Evolutionary conservation across 306 rosid species (phyloP), one percentile per base, ranked within the genome.

Genomic region (Vigna hirtella): DNA sequence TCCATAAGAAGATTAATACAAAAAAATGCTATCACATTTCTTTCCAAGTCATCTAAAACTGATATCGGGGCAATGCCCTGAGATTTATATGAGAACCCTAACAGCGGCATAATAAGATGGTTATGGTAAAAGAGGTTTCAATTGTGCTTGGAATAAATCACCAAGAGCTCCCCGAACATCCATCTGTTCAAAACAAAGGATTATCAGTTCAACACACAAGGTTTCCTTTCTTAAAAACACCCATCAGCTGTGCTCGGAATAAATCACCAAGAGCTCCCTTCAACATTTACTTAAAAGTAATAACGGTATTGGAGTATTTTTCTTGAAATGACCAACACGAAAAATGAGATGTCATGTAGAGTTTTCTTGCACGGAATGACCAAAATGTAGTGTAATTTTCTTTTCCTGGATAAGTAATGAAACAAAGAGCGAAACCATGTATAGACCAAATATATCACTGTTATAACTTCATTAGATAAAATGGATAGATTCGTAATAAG

Each of bases 151-250:
- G 86, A 93, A 93, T 63, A 96, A 88, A 85, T 96, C 97, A 48
- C 93, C 99, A 32, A 96, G 98, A 38, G 96, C 94, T 80, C 96
- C 98, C 36, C 99, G 98, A 73, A 96, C 81, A 71, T 96, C 98
- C 93, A 96, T 93, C 99, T 96, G 93, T 81, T 81, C 65, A 85
- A 78, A 84, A 7, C 82, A 68, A 76, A 14, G 70, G 63, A 76
- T 47, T 64, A 76, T 81, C 77, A 85, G 79, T 63, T 73, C 28
- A 45, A 1, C 15, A 12, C 15, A 12, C 50, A 10, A 45, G 50
- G 15, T 42, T 42, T 42, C 16, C 14, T 43, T 43, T 43, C 49
- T 45, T 45, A 45, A 43, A 3, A 43, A 45, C 50, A 11, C 16
- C 49, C 50, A 45, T 45, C 50, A 45, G 50, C 15, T 11, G 16